Conservation (phyloP, 1,284 basidiomycete genomes). For the Pascua guehoae region DNA sequence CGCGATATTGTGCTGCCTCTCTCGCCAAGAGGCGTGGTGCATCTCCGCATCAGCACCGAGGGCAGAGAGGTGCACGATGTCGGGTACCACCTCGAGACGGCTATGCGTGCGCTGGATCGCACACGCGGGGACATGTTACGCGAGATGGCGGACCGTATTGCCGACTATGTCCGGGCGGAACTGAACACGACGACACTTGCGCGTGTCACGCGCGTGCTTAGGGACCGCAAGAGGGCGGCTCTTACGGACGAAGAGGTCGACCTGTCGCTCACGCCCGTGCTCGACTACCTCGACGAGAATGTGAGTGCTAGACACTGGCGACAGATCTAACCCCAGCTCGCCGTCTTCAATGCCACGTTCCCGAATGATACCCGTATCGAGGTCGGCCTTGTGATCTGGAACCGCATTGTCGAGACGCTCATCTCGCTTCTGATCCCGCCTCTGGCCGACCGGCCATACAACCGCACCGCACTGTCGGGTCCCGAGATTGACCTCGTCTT, state of each 20-base stretch:
- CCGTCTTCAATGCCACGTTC: slow-evolving; percentile 41
- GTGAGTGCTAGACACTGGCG: slow-evolving; percentile 27
- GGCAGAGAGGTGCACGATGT: slow-evolving; percentile 44
- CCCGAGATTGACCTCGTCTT: slow-evolving; percentile 44
- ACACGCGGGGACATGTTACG: slow-evolving; percentile 40
- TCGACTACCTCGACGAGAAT: slow-evolving; percentile 45
- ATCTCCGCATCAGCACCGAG: slow-evolving; percentile 42
- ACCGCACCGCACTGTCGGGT: slow-evolving; percentile 9
- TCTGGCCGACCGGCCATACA: slow-evolving; percentile 36
- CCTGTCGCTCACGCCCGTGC: slow-evolving; percentile 35
- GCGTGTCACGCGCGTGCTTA: slow-evolving; percentile 30
- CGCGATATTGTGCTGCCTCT: slow-evolving; percentile 44
- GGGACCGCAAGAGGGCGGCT: slow-evolving; percentile 37
- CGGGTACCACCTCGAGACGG: slow-evolving; percentile 36
- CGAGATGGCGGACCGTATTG: slow-evolving; percentile 42
- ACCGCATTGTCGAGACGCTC: slow-evolving; percentile 38
- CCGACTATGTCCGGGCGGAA: slow-evolving; percentile 33
- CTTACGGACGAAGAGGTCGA: slow-evolving; percentile 40
- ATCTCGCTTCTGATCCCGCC: slow-evolving; percentile 46
- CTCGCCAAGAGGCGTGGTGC: slow-evolving; percentile 37
- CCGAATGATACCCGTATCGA: slow-evolving; percentile 23
- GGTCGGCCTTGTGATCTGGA: slow-evolving; percentile 41
- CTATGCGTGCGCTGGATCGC: slow-evolving; percentile 33
- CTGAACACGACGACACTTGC: slow-evolving; percentile 26
- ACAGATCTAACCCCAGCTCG: slow-evolving; percentile 33